Percentiles rank a stretch among this genome's conserved stretches.
These are phyloP conservation scores for Endocarpon pusillum DNA, from an alignment of 495 filamentous ascomycete species.

Conservation along the genomic window DNA sequence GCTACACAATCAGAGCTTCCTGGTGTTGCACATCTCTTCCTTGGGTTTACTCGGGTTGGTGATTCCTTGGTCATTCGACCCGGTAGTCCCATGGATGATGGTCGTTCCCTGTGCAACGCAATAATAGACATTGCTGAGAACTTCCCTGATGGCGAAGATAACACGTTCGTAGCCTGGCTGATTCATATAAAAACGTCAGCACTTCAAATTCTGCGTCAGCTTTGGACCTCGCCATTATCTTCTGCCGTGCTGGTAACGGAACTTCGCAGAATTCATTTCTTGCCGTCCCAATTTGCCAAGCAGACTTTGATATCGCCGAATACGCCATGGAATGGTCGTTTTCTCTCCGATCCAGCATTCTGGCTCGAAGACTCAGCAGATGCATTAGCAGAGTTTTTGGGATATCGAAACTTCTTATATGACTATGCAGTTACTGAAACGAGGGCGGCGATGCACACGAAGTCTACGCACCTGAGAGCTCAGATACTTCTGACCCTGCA, in stretches of 20 bases:
- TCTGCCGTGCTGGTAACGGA: constrained; percentile 54
- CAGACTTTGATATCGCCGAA: constrained; percentile 46
- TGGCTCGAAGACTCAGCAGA: constrained; percentile 41
- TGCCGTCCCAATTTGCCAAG: constrained; percentile 48
- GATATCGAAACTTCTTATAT: constrained; percentile 52
- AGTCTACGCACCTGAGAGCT: constrained; percentile 45
- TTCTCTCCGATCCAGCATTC: constrained; percentile 39
- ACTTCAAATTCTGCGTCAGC: constrained; percentile 55
- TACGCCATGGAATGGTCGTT: constrained; percentile 50
- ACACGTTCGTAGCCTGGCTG: constrained; percentile 50
- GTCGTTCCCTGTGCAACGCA: constrained; percentile 65
- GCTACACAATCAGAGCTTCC: constrained; percentile 50
- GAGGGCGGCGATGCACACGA: constrained; percentile 55
- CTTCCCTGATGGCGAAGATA: constrained; percentile 43
- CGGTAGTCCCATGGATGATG: constrained; percentile 44
- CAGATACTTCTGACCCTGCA: constrained; percentile 64
- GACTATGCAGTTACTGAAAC: constrained; percentile 77
- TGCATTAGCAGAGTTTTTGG: constrained; percentile 56
- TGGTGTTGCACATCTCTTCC: constrained; percentile 73
- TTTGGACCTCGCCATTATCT: constrained; percentile 80
- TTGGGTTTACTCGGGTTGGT: constrained; percentile 66
- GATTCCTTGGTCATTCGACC: constrained; percentile 44
- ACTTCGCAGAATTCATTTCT: constrained; percentile 55
- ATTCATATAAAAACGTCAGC: constrained; percentile 54
- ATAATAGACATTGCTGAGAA: constrained; percentile 49